A percentile compares a stretch with the other conserved stretches of the same genome.
Evolutionary conservation across 2,329 filamentous ascomycete species (phyloP).

Genomic region (Catunica adiposa): DNA sequence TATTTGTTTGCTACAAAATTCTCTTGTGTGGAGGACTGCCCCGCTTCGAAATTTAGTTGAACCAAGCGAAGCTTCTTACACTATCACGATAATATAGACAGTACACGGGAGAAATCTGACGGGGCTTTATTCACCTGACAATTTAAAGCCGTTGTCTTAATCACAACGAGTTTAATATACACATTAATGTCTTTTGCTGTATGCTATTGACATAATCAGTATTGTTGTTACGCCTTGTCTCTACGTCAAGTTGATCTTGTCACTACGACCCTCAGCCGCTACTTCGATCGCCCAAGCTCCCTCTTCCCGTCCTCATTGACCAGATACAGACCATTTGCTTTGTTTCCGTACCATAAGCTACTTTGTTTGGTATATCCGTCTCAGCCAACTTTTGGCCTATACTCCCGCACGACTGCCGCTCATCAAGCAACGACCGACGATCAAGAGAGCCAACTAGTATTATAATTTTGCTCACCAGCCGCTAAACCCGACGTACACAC

Average conservation of each 20-base stretch:
- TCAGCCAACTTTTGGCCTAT: neutral
- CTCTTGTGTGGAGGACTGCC: too few species aligned
- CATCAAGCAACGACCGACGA: neutral
- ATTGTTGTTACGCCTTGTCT: neutral
- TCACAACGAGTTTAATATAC: neutral
- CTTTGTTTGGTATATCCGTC: neutral
- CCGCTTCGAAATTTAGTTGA: too few species aligned
- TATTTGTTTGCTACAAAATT: too few species aligned
- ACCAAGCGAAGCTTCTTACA: too few species aligned
- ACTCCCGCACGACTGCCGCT: neutral
- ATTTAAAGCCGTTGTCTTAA: neutral
- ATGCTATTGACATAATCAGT: neutral
- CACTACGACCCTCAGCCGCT: neutral
- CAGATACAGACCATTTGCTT: neutral
- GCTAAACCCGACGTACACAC: neutral
- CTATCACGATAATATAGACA: too few species aligned
- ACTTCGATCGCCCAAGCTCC: neutral
- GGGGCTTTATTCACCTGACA: too few species aligned
- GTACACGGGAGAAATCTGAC: too few species aligned
- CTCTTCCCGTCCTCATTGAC: neutral
- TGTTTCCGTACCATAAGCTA: neutral
- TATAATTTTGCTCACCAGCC: neutral
- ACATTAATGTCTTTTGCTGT: neutral
- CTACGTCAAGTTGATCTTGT: neutral
- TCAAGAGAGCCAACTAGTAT: neutral